phyloP scores from a whole-genome alignment of 2,329 filamentous ascomycete species.

The Pseudogymnoascus sp. region DNA sequence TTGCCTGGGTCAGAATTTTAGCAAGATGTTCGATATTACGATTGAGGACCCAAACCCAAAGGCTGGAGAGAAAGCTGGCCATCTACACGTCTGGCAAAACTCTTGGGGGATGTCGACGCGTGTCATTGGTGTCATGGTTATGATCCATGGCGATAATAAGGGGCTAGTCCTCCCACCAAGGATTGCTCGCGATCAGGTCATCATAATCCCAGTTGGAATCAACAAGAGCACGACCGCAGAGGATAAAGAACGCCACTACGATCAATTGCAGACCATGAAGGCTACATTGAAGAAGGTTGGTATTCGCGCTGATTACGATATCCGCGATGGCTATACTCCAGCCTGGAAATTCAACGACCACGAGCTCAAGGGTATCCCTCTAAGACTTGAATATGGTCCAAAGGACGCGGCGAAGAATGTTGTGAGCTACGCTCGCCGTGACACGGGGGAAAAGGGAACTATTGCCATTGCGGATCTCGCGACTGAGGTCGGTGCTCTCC shows the following conservation, averaged over 20 bases:
- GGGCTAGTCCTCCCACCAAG: conserved; percentile 88
- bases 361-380: conserved; percentile 91
- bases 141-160: conserved; percentile 95
- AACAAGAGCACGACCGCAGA: conserved; percentile 80
- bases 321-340: conserved; percentile 82
- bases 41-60: conserved; percentile 79
- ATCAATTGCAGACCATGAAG: conserved; percentile 65
- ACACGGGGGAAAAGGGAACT: conserved; percentile 74
- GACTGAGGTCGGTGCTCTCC: conserved; percentile 66
- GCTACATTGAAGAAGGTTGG: conserved; percentile 61
- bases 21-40: conserved; percentile 97
- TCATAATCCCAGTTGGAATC: conserved; percentile 88
- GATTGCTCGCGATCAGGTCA: conserved; percentile 75
- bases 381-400: conserved; percentile 91
- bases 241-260: conserved; percentile 66
- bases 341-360: conserved; percentile 99
- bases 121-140: conserved; percentile 97
- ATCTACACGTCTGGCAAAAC: conserved; percentile 94
- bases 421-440: conserved; percentile 78
- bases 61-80: conserved; percentile 64
- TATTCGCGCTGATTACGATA: conserved; percentile 72
- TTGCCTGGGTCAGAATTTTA: conserved; percentile 89
- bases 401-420: conserved; percentile 84
- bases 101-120: conserved; percentile 97
- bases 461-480: conserved; percentile 67